These are phyloP conservation scores for Myriosclerotinia scirpicola DNA, from an alignment of 2,329 filamentous ascomycete genomes.

Conservation along the genomic window DNA sequence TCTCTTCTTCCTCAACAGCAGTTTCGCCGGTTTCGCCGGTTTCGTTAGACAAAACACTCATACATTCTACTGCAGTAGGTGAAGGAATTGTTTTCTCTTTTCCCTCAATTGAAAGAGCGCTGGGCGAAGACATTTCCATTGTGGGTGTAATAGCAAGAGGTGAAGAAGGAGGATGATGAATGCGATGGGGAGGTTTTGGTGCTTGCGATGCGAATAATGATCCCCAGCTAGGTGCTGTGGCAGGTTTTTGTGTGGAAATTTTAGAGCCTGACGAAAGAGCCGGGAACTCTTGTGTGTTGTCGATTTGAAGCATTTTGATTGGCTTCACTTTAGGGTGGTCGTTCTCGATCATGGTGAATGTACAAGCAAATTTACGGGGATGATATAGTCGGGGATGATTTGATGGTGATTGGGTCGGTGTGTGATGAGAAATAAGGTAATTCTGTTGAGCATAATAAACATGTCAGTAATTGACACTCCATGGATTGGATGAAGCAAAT, in stretches of 20 bases:
- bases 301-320: background rate
- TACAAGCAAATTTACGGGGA: background rate
- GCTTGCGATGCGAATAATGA: conserved; percentile 14
- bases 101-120: background rate
- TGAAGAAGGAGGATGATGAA: background rate
- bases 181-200: background rate
- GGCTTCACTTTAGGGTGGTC: background rate
- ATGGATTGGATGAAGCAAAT: background rate
- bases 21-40: conserved; percentile 10
- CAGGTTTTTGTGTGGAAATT: background rate
- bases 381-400: too few species aligned
- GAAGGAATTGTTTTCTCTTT: background rate
- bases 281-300: conserved; percentile 10
- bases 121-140: background rate
- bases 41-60: conserved; percentile 14
- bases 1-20: background rate
- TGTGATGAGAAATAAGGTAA: background rate
- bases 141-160: conserved; percentile 1
- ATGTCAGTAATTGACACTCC: background rate
- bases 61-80: conserved; percentile 1
- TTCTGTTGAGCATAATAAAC: background rate
- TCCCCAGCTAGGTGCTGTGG: background rate
- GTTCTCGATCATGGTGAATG: conserved; percentile 7
- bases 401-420: background rate
- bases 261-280: background rate